Evolutionary conservation across 2,329 filamentous ascomycete genomes (phyloP), one percentile per base, ranked within the genome.

Genomic region (Aspergillus fischeri): DNA sequence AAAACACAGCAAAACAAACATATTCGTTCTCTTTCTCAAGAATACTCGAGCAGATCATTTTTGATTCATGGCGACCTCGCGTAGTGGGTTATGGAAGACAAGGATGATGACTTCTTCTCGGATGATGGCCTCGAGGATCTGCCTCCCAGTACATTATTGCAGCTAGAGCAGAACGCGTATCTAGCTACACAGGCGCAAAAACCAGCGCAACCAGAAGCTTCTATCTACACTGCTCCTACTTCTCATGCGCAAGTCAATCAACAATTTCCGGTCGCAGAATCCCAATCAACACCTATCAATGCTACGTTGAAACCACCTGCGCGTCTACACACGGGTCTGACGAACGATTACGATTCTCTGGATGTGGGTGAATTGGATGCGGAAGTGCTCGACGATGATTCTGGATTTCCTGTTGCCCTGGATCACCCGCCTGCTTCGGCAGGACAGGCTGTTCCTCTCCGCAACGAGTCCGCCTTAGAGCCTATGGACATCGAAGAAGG

Each of bases 61-160:
- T 29, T 56, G 60, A 64, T 72, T 70, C 68, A 75, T 75, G 73
- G 72, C 72, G 63, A 62, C 60, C 60, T 49, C 62, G 51, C 51
- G 49, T 52, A 53, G 25, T 55, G 69, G 75, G 75, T 74, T 67
- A 78, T 78, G 77, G 77, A 77, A 71, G 72, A 73, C 67, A 74
- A 72, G 68, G 76, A 77, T 65, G 75, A 79, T 68, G 76, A 78
- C 57, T 74, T 74, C 65, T 78, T 79, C 68, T 79, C 76, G 56
- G 77, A 79, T 62, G 75, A 78, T 60, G 73, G 72, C 60, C 75
- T 78, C 64, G 78, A 78, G 58, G 73, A 73, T 56, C 69, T 80
- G 53, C 73, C 77, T 48, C 68, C 74, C 28, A 67, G 75, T 54
- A 74, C 76, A 21, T 65, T 78, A 51, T 68, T 75, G 57, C 70